Base-by-base conservation (phyloP, 176 grass and related monocot species). In the Pharus latifolius region DNA sequence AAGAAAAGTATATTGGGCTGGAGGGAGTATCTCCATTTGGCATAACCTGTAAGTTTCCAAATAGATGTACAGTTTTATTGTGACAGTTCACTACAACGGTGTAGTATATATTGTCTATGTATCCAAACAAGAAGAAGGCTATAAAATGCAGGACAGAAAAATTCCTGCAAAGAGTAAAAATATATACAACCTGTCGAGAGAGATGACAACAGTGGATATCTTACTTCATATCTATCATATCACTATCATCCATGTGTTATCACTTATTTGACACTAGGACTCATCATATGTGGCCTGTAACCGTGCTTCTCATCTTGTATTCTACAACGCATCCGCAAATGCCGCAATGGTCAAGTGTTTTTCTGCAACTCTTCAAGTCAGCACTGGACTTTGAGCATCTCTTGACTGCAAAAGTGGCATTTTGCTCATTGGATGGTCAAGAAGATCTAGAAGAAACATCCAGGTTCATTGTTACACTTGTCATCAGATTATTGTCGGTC, bases 201-300 rank as follows among this genome's bases (percentile, higher is more conserved):
- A 72, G 48, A 25, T 14, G n/a, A 45, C 17, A 67, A 73, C 75
- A 52, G 11, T 73, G 50, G 61, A 73, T 46, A 52, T 38, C 35
- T 4, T 38, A 4, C 4, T 38, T 34, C 44, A 65, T 32, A 43
- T 55, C 67, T 42, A 56, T 19, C 19, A 29, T 41, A 83, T 16
- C 37, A 56, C 41, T 41, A 83, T 16, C 37, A 56, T 33, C 16
- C 30, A 19, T 46, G 65, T 37, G 29, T 20, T 64, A 57, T n/a
- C 64, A 22, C 24, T 16, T 29, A 26, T 18, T 17, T 32, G 43
- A 45, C 40, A 10, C 17, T 38, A 9, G 9, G 35, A 38, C 4
- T 4, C 35, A 38, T 9, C 35, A 38, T 9, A 38, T 38, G 35
- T 4, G 9, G 9, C 35, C 35, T 17, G 4, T 13, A 17, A 41